phyloP scores from a whole-genome alignment of 495 filamentous ascomycete species.

The Penicillium riverlandense region DNA sequence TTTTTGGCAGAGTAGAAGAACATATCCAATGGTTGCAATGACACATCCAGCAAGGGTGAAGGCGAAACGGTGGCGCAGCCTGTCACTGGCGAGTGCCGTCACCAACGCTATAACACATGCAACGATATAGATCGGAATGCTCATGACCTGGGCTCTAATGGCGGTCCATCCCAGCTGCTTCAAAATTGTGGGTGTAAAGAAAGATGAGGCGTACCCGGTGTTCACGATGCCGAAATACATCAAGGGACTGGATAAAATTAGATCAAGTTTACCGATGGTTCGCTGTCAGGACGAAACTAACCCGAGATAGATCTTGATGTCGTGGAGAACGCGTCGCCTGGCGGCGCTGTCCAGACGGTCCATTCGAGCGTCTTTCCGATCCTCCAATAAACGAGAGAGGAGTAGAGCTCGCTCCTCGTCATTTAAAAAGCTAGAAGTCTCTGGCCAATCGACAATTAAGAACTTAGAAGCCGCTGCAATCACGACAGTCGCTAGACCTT shows the following conservation, averaged over 20 bases:
- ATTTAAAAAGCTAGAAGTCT: slow-evolving; percentile 41
- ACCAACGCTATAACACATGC: slow-evolving; percentile 38
- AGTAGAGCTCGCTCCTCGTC: slow-evolving; percentile 38
- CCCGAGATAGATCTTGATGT: slow-evolving; percentile 53
- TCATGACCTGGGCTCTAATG: slow-evolving; percentile 44
- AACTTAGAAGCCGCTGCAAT: slow-evolving; percentile 41
- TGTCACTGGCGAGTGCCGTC: slow-evolving; percentile 40
- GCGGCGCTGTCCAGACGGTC: slow-evolving; percentile 39
- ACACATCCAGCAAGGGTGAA: slow-evolving; percentile 42
- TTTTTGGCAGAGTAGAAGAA: slow-evolving; percentile 38
- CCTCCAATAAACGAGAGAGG: slow-evolving; percentile 31
- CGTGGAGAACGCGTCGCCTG: slow-evolving; percentile 35
- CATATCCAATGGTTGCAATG: slow-evolving; percentile 42
- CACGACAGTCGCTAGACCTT: slow-evolving; percentile 46
- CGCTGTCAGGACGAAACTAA: slow-evolving; percentile 4
- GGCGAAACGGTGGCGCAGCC: slow-evolving; percentile 39
- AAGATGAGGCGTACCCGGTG: slow-evolving; percentile 42
- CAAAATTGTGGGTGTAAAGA: slow-evolving; percentile 52
- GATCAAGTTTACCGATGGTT: no score
- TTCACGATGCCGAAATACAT: slow-evolving; percentile 46
- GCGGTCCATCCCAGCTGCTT: slow-evolving; percentile 48
- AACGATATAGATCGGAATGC: slow-evolving; percentile 50
- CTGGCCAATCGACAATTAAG: slow-evolving; percentile 52
- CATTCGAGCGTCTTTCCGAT: slow-evolving; percentile 39
- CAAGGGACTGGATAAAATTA: slow-evolving; percentile 20